Conservation (phyloP, 2,329 filamentous ascomycete species). For the Uncinocarpus reesii region DNA sequence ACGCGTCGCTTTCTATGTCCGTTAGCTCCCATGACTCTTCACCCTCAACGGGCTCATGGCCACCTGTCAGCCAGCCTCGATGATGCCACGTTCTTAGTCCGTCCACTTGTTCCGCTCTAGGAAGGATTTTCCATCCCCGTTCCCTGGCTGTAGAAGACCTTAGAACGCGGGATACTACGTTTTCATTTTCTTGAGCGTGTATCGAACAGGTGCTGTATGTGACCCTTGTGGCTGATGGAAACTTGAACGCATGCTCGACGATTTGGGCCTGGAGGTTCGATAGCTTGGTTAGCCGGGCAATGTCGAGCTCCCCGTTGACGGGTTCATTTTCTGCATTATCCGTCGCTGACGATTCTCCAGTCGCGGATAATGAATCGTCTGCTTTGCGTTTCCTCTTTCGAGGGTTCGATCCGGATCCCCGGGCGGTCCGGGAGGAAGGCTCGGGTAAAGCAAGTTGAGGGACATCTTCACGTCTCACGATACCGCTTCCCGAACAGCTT, state of each 20-base stretch:
- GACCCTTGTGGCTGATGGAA: conserved; percentile 62
- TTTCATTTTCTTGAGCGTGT: conserved; percentile 78
- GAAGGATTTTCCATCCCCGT: conserved; percentile 68
- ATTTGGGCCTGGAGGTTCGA: conserved; percentile 73
- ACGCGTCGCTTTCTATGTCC: conserved; percentile 53
- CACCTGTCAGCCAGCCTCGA: conserved; percentile 46
- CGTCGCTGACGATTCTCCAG: conserved; percentile 10
- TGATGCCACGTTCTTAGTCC: conserved; percentile 69
- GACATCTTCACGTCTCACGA: conserved; percentile 75
- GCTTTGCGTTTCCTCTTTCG: conserved; percentile 39
- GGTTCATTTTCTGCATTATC: conserved; percentile 15
- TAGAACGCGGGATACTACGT: conserved; percentile 65
- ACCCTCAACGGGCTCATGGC: conserved; percentile 8
- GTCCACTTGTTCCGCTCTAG: conserved; percentile 59
- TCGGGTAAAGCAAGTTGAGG: conserved; percentile 54
- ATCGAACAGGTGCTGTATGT: conserved; percentile 93
- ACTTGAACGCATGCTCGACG: conserved; percentile 72
- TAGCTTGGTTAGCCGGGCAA: conserved; percentile 59
- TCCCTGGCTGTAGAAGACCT: conserved; percentile 54
- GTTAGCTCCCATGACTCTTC: conserved; percentile 19
- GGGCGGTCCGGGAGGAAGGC: conserved; percentile 14
- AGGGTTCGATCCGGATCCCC: conserved; percentile 21
- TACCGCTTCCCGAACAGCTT: conserved; percentile 91
- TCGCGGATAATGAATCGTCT: conserved; percentile 5
- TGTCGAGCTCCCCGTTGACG: conserved; percentile 42